Conservation (phyloP, 2,329 filamentous ascomycete species). For the Fusarium irregulare region DNA sequence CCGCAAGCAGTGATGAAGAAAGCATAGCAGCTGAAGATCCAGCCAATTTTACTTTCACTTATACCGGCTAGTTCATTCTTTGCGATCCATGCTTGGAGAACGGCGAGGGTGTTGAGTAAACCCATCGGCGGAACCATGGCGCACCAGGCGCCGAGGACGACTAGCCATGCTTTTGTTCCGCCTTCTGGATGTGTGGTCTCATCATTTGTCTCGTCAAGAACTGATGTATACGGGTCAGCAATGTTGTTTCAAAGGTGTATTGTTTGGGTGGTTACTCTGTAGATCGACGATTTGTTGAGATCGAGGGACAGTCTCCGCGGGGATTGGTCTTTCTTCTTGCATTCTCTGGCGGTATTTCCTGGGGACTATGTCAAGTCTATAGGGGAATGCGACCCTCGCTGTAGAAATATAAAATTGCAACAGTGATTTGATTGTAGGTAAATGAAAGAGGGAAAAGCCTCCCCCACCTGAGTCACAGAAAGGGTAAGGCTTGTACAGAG, state of each 20-base stretch:
- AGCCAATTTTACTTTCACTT: constrained; percentile 4
- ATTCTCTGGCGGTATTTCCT: neutral
- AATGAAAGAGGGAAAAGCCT: neutral
- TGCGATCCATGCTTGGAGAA: constrained; percentile 72
- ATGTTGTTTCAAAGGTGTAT: neutral
- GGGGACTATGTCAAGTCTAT: accelerated
- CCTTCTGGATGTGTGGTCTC: neutral
- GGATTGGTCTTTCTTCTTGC: neutral
- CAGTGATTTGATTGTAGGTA: neutral
- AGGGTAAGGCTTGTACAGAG: neutral
- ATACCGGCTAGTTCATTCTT: neutral
- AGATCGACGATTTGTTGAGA: neutral
- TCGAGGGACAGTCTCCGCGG: neutral
- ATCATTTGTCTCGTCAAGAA: neutral
- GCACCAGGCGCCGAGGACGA: constrained; percentile 77
- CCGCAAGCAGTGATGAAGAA: constrained; percentile 28
- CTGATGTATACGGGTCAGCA: neutral
- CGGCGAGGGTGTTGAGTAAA: constrained; percentile 73
- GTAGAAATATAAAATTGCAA: neutral
- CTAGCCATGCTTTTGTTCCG: constrained; percentile 66
- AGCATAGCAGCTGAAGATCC: constrained; percentile 26
- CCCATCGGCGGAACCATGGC: constrained; percentile 73
- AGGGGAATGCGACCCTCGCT: neutral
- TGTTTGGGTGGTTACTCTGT: neutral
- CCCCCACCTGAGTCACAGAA: neutral